phyloP scores from a whole-genome alignment of 306 rosid species.

The Purshia tridentata region DNA sequence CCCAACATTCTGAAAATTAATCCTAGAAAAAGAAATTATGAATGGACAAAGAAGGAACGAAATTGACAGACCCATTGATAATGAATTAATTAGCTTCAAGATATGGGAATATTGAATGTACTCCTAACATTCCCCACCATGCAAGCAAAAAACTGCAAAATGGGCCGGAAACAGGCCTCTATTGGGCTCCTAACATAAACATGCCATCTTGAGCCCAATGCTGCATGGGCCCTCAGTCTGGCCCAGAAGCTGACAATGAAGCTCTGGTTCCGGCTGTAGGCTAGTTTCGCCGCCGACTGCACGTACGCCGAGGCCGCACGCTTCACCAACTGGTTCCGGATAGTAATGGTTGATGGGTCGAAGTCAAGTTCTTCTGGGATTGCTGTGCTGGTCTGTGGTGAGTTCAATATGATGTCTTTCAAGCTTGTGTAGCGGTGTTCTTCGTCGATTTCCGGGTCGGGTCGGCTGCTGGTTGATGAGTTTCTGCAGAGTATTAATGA shows the following conservation, averaged over 20 bases:
- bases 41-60: background rate
- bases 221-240: constrained; percentile 32
- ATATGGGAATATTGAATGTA: background rate
- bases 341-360: constrained; percentile 43
- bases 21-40: background rate
- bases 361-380: constrained; percentile 42
- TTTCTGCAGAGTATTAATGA: constrained; percentile 28
- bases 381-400: constrained; percentile 28
- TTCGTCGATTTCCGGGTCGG: constrained; percentile 23
- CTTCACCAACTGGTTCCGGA: constrained; percentile 56
- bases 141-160: constrained; percentile 39
- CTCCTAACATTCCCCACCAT: constrained; percentile 23
- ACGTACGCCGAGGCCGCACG: constrained; percentile 67
- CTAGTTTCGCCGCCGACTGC: constrained; percentile 47
- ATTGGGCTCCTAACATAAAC: constrained; percentile 27
- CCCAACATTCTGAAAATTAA: background rate
- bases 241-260: constrained; percentile 45
- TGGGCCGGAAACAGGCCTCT: constrained; percentile 39
- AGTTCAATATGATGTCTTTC: constrained; percentile 51
- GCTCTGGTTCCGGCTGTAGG: constrained; percentile 37
- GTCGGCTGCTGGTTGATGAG: constrained; percentile 20
- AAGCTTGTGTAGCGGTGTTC: constrained; percentile 59
- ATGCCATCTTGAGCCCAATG: constrained; percentile 40
- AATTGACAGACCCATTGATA: background rate
- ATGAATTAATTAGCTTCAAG: background rate